phyloP scores from a whole-genome alignment of 176 grass and related monocot species.

The Phragmites australis region DNA sequence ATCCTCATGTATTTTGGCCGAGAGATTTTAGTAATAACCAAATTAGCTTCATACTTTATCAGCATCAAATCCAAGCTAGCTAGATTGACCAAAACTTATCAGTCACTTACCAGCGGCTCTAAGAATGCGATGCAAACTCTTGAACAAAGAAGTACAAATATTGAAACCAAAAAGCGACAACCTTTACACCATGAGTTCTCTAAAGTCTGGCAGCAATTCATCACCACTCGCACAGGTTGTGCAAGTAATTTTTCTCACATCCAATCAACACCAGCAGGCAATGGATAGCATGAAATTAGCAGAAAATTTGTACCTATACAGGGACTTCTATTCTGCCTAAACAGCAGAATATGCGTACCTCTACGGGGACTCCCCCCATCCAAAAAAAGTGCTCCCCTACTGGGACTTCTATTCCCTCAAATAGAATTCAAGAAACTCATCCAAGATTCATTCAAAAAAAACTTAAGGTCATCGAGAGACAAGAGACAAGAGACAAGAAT shows the following conservation, averaged over 20 bases:
- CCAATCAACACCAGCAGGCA: not conserved
- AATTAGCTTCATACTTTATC: too few species aligned
- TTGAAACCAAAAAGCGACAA: too few species aligned
- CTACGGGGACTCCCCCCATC: not conserved
- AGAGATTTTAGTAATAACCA: not conserved
- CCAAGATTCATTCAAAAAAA: not conserved
- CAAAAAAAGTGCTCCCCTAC: not conserved
- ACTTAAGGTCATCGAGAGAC: too few species aligned
- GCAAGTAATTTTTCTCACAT: not conserved
- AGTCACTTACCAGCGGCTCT: too few species aligned
- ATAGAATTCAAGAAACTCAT: not conserved
- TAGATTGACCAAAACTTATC: too few species aligned
- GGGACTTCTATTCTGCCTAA: not conserved
- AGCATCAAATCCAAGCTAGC: too few species aligned
- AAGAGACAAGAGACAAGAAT: too few species aligned
- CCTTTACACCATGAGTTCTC: not conserved
- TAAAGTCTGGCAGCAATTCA: not conserved
- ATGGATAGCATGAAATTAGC: not conserved
- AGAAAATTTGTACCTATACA: not conserved
- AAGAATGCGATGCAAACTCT: not conserved
- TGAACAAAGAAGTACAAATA: too few species aligned
- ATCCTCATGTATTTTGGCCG: not conserved
- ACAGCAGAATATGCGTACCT: not conserved
- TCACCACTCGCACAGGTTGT: not conserved
- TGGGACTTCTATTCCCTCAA: not conserved